These are phyloP conservation scores for Artomyces pyxidatus DNA, from an alignment of 768 basidiomycete genomes.

Conservation along the genomic window DNA sequence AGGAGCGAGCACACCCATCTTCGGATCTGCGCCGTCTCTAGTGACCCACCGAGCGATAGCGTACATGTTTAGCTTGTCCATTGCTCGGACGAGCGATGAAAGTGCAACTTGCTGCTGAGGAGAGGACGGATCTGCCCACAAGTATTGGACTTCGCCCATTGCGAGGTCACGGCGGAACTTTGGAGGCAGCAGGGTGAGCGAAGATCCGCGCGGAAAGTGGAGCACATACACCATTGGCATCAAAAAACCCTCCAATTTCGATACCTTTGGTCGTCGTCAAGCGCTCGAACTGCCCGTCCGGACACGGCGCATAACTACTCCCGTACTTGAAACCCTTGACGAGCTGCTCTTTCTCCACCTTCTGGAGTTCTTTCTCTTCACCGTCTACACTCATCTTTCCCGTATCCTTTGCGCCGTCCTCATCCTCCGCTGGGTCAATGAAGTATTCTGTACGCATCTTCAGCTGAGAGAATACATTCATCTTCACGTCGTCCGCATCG, in stretches of 20 bases:
- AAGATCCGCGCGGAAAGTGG: neutral
- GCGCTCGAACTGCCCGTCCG: conserved; percentile 74
- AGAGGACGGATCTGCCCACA: conserved; percentile 67
- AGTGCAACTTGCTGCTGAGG: conserved; percentile 75
- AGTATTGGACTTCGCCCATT: conserved; percentile 80
- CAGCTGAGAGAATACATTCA: conserved; percentile 31
- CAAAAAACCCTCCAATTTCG: conserved; percentile 83
- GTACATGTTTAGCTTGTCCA: conserved; percentile 53
- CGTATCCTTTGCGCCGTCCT: conserved; percentile 27
- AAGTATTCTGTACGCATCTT: conserved; percentile 47
- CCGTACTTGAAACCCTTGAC: conserved; percentile 86
- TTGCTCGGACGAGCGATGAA: conserved; percentile 80
- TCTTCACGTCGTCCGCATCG: conserved; percentile 11
- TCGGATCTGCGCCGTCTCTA: conserved; percentile 67
- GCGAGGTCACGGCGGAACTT: conserved; percentile 78
- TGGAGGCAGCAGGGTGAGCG: neutral
- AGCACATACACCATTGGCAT: conserved; percentile 46
- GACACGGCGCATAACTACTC: conserved; percentile 77
- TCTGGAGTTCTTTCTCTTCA: conserved; percentile 33
- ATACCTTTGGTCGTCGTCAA: conserved; percentile 77
- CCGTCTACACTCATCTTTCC: conserved; percentile 28
- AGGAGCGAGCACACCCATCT: conserved; percentile 75
- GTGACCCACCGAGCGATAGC: conserved; percentile 83
- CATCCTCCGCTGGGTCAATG: conserved; percentile 30
- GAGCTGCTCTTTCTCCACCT: conserved; percentile 73